phyloP scores from a whole-genome alignment of 805 yeast species.

The Cyberlindnera nakhonratchasimensis region DNA sequence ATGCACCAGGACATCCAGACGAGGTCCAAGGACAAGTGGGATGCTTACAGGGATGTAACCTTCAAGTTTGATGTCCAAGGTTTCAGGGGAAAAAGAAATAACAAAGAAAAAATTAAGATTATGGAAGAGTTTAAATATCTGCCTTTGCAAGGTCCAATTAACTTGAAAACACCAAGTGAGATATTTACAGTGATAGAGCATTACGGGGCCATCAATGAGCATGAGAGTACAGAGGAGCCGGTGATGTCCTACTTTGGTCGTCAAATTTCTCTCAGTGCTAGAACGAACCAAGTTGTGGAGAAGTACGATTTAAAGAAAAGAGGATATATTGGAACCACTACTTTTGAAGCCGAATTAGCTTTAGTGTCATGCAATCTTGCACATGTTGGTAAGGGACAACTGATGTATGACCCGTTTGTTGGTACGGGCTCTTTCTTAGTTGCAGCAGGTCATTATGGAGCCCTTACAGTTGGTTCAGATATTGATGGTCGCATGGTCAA shows the following conservation, averaged over 20 bases:
- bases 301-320: slow-evolving; percentile 77
- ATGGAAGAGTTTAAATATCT: slow-evolving; percentile 73
- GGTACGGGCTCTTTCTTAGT: slow-evolving; percentile 95
- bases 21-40: slow-evolving; percentile 26
- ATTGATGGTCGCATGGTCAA: slow-evolving; percentile 78
- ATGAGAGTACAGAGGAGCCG: slow-evolving; percentile 46
- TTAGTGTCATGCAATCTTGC: slow-evolving; percentile 85
- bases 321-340: slow-evolving; percentile 90
- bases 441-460: slow-evolving; percentile 84
- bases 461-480: slow-evolving; percentile 80
- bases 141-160: slow-evolving; percentile 71
- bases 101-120: slow-evolving; percentile 49
- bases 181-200: slow-evolving; percentile 73
- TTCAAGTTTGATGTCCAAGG: slow-evolving; percentile 84
- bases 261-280: slow-evolving; percentile 56
- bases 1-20: slow-evolving; percentile 48
- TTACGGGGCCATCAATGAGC: slow-evolving; percentile 48
- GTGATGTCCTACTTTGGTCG: slow-evolving; percentile 70
- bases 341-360: slow-evolving; percentile 92
- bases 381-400: slow-evolving; percentile 58
- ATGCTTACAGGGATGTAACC: slow-evolving; percentile 39
- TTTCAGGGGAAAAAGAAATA: slow-evolving; percentile 63
- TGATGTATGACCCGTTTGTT: slow-evolving; percentile 91
- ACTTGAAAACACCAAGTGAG: slow-evolving; percentile 72
- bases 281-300: slow-evolving; percentile 65